phyloP scores from a whole-genome alignment of 2,329 filamentous ascomycete species.

The Aspergillus floridensis region DNA sequence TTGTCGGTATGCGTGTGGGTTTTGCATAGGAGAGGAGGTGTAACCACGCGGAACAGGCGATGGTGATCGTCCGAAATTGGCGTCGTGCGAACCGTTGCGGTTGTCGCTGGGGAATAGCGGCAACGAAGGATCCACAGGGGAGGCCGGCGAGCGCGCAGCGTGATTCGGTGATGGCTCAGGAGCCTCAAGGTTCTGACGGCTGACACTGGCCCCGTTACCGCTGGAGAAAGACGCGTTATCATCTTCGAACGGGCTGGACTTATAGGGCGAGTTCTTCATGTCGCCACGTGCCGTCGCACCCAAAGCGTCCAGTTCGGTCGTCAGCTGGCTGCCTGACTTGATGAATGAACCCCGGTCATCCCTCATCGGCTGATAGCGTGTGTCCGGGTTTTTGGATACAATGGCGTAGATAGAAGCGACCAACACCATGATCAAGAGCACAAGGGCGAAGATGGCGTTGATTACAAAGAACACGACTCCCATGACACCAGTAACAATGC shows the following conservation, averaged over 20 bases:
- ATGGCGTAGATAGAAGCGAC: slow-evolving; percentile 75
- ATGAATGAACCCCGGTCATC: slow-evolving; percentile 96
- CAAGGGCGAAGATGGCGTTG: slow-evolving; percentile 78
- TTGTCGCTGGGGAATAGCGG: slow-evolving; percentile 48
- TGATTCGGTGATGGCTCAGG: slow-evolving; percentile 28
- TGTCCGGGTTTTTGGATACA: slow-evolving; percentile 89
- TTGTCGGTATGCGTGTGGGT: slow-evolving; percentile 41
- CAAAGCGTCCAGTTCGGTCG: slow-evolving; percentile 85
- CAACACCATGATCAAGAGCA: slow-evolving; percentile 79
- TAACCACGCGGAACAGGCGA: slow-evolving; percentile 36
- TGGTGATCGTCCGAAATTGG: slow-evolving; percentile 21
- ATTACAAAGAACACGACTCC: slow-evolving; percentile 85
- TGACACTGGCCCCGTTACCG: slow-evolving; percentile 47
- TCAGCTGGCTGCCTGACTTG: slow-evolving; percentile 85
- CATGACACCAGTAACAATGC: slow-evolving; percentile 80
- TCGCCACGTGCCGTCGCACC: slow-evolving; percentile 87
- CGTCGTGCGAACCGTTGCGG: slow-evolving; percentile 40
- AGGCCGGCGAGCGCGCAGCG: slow-evolving; percentile 42
- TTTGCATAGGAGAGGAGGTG: slow-evolving; percentile 32
- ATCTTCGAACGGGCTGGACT: slow-evolving; percentile 64
- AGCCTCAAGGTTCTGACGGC: slow-evolving; percentile 45
- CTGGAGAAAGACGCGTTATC: slow-evolving; percentile 68
- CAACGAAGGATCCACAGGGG: slow-evolving; percentile 48
- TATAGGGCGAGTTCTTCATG: slow-evolving; percentile 58
- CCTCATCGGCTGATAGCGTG: slow-evolving; percentile 92